Evolutionary conservation across 2,329 filamentous ascomycete species (phyloP), one percentile per base, ranked within the genome.

Genomic region (Rutstroemia sp.): DNA sequence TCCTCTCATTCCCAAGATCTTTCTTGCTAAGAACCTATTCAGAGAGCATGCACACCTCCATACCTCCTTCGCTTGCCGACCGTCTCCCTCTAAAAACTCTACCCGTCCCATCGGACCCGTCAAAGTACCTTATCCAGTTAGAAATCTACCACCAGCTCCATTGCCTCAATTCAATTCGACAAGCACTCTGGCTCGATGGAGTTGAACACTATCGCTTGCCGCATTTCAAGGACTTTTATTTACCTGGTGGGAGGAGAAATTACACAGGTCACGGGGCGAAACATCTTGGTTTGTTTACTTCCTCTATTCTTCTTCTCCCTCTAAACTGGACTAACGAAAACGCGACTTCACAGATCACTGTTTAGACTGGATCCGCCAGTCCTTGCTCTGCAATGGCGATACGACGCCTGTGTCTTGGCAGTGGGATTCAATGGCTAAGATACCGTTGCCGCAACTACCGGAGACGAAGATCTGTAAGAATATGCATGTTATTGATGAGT

Each of bases 341-440:
- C 16, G 6, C 17, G 5, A 49, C 12, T 4, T 16, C 9, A n/a
- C 21, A 52, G 50, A 52, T 12, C 50, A 52, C 23, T 52, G 50
- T 17, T 14, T 52, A 23, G 50, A 52, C 27, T 52, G 50, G 50
- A 52, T 52, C 9, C 50, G 50, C 27, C 50, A 52, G 37, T 34
- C 50, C 5, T 41, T 52, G 16, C 39, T 52, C 39, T 52, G 50
- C 19, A 45, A 34, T 41, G 50, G n/a, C 44, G 50, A 52, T 27
- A 45, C 50, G 4, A 52, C 50, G 14, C 50, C 50, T 14, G 39
- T 52, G 7, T 52, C 50, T 10, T 52, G 50, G 50, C 21, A 21
- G 6, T 19, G 37, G 17, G 50, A 52, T 21, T 9, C 16, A 4
- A 4, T 45, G 6, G 25, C 42, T 14, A 39, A 52, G 5, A 12